Conservation (phyloP, 208 protist species). For the Acanthamoeba triangularis region DNA sequence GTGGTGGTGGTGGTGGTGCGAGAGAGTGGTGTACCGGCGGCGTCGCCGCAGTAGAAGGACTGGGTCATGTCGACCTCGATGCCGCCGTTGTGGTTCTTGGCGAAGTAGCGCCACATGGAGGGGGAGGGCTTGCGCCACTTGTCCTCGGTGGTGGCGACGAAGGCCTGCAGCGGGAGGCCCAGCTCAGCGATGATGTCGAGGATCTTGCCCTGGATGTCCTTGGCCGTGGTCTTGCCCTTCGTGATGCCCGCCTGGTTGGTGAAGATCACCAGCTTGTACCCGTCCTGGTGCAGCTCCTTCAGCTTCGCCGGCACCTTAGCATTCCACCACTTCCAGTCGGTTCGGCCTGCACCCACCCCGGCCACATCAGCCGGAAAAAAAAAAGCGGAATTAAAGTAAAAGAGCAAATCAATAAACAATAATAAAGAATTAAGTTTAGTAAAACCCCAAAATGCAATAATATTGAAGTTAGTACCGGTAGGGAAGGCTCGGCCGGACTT, state of each 20-base stretch:
- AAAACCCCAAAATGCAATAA: background rate
- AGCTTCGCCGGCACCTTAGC: conserved; percentile 22
- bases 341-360: background rate
- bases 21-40: no score
- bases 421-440: background rate
- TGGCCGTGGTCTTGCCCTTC: conserved; percentile 26
- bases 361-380: no score
- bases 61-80: conserved; percentile 24
- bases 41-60: conserved; percentile 41
- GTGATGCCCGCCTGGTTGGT: conserved; percentile 75
- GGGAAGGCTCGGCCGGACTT: conserved; percentile 56
- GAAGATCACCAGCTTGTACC: conserved; percentile 76
- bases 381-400: no score
- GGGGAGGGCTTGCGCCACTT: conserved; percentile 67
- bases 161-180: conserved; percentile 71
- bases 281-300: conserved; percentile 52
- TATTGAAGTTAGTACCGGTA: background rate
- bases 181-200: conserved; percentile 32
- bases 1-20: no score
- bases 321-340: conserved; percentile 67
- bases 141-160: conserved; percentile 67
- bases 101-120: conserved; percentile 69
- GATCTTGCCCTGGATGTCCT: conserved; percentile 74
- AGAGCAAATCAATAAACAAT: no score
- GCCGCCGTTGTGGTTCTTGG: conserved; percentile 47